A percentile compares a stretch with the other conserved stretches of the same genome.
These are phyloP conservation scores for Paspalum notatum DNA, from an alignment of 176 grass and related monocot genomes.

Conservation along the genomic window DNA sequence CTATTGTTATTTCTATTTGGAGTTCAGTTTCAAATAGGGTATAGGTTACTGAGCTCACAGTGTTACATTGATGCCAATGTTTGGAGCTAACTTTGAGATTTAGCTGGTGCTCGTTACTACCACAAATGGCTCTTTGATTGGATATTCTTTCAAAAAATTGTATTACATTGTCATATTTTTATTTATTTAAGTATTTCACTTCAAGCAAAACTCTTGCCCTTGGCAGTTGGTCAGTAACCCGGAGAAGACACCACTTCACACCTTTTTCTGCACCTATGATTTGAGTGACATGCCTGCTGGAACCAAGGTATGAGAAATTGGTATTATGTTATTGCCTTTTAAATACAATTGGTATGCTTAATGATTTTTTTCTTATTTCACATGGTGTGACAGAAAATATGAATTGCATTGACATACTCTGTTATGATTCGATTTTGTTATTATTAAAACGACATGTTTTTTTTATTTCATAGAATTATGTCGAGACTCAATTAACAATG, in stretches of 20 bases:
- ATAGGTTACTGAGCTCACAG: neutral
- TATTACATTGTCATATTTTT: constrained; percentile 10
- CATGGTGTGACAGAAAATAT: constrained; percentile 1
- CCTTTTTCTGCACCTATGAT: constrained; percentile 99
- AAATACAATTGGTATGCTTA: neutral
- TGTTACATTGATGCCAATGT: constrained; percentile 9
- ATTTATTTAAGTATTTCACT: constrained; percentile 30
- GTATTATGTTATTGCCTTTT: constrained; percentile 15
- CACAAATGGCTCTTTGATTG: constrained; percentile 24
- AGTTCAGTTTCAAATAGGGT: constrained; percentile 5
- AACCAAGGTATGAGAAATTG: constrained; percentile 76
- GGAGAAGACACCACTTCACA: constrained; percentile 93
- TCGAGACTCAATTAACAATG: neutral
- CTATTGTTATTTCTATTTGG: neutral
- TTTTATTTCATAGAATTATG: constrained; percentile 4
- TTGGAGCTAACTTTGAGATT: constrained; percentile 31
- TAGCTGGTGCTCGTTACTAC: constrained; percentile 20
- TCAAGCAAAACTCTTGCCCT: constrained; percentile 38
- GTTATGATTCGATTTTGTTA: constrained; percentile 13
- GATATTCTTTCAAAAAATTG: constrained; percentile 7
- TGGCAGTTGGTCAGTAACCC: constrained; percentile 93
- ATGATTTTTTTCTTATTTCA: constrained; percentile 23
- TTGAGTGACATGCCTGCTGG: constrained; percentile 97
- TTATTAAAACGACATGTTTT: constrained; percentile 18
- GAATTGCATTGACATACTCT: neutral